Percentiles rank a stretch among this genome's conserved stretches.
Conservation (phyloP, 2,329 filamentous ascomycete species). For the Aspergillus terreus region DNA sequence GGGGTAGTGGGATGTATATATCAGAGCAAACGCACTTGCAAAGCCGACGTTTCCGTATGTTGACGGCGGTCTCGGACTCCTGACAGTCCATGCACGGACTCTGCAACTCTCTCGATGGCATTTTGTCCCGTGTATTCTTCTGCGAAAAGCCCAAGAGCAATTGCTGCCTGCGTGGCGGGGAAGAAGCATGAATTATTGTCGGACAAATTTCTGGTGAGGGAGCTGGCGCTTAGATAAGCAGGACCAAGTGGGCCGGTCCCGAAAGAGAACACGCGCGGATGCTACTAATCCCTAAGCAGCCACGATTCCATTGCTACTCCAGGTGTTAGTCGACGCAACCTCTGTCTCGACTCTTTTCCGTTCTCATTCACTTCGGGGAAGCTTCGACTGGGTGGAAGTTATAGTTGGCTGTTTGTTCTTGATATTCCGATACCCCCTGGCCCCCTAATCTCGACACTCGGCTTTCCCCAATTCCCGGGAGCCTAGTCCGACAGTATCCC, state of each 20-base stretch:
- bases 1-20: conserved; percentile 5
- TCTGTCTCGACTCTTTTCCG: neutral
- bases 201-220: neutral
- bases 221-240: conserved; percentile 24
- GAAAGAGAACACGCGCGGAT: conserved; percentile 16
- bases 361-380: conserved; percentile 15
- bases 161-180: neutral
- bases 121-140: conserved; percentile 9
- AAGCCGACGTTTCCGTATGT: conserved; percentile 56
- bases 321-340: neutral
- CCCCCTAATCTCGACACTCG: neutral
- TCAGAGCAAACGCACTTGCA: conserved; percentile 49
- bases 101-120: conserved; percentile 30
- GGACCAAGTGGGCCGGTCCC: too few relatives aligned
- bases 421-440: neutral
- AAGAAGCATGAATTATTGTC: neutral
- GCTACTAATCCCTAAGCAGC: conserved; percentile 11
- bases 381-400: neutral
- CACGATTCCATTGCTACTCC: conserved; percentile 14
- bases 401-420: neutral
- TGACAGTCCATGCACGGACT: conserved; percentile 56
- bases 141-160: neutral
- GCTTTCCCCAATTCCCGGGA: conserved; percentile 16
- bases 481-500: conserved; percentile 12
- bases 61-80: conserved; percentile 47